phyloP scores from a whole-genome alignment of 2,329 filamentous ascomycete species.

The Aquanectria penicillioides region DNA sequence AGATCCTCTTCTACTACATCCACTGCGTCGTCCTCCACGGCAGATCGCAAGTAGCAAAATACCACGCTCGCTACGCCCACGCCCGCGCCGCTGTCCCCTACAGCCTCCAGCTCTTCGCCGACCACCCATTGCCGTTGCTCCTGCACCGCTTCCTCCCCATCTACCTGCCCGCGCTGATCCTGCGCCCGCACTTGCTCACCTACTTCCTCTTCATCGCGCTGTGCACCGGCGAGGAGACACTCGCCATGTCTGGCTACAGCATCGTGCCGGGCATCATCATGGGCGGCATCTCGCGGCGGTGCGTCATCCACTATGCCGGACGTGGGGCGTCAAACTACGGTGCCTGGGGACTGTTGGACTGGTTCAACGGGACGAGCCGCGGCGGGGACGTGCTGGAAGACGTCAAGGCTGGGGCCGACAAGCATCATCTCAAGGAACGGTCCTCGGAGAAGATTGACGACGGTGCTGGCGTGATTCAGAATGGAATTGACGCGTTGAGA shows the following conservation, averaged over 20 bases:
- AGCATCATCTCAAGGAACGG: slow-evolving; percentile 61
- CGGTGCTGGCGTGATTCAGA: slow-evolving; percentile 46
- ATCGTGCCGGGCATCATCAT: slow-evolving; percentile 64
- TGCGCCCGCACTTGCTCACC: slow-evolving; percentile 77
- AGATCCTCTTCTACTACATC: slow-evolving; percentile 76
- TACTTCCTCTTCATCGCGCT: slow-evolving; percentile 73
- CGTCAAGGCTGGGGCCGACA: slow-evolving; percentile 64
- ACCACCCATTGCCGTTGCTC: slow-evolving; percentile 74
- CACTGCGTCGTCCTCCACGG: slow-evolving; percentile 78
- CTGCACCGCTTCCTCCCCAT: slow-evolving; percentile 71
- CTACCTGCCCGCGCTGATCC: slow-evolving; percentile 71
- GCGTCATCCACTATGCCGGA: slow-evolving; percentile 64
- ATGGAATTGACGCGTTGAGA: slow-evolving; percentile 45
- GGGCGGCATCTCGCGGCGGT: slow-evolving; percentile 57
- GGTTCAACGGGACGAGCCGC: slow-evolving; percentile 65
- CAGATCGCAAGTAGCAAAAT: slow-evolving; percentile 48
- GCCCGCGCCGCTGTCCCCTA: slow-evolving; percentile 65
- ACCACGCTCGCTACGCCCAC: slow-evolving; percentile 62
- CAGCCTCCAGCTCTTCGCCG: slow-evolving; percentile 71
- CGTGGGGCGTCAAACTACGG: slow-evolving; percentile 69
- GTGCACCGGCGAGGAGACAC: slow-evolving; percentile 72
- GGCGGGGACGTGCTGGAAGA: slow-evolving; percentile 64
- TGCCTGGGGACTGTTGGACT: slow-evolving; percentile 71
- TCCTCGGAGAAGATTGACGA: slow-evolving; percentile 46
- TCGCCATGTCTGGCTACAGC: slow-evolving; percentile 75